Base-by-base conservation (phyloP, 2,329 filamentous ascomycete genomes). In the Knoxdaviesia proteae region DNA sequence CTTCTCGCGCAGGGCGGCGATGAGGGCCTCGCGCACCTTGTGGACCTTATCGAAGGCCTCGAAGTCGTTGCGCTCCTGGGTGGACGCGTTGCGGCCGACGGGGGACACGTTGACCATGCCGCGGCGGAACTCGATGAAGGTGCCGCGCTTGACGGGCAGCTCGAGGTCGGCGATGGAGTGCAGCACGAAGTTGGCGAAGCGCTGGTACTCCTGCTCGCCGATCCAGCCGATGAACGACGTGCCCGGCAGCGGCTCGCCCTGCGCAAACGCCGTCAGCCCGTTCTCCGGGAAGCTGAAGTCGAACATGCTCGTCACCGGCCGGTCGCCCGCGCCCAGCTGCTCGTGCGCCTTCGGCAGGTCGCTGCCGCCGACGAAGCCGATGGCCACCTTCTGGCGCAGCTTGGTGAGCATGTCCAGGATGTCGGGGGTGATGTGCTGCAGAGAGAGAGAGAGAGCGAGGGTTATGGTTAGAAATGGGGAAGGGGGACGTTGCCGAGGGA, bases 201-300 rank as follows among this genome's bases (percentile, higher is more conserved):
- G 65, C 69, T 88, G 84, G 68, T 87, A 90, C 53, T 70, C 69
- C 20, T 66, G 65, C 69, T 98, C 87, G 49, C 90, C 90, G 49
- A 96, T 69, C 78, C 79, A 93, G 52, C 74, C 61, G 65, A 96
- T 94, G 73, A 96, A 98, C 63, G 74, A 84, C 62, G 80, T 80
- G 54, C 75, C 77, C 1, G 78, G 68, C 45, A 96, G 74, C 44
- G 72, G 69, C 58, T 77, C 62, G 53, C 88, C 90, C 54, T 87
- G 64, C 56, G 86, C 84, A 69, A 72, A 93, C 38, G 88, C 90
- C 2, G 82, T 92, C 51, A 98, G 74, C 7, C 90, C 90, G 64
- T 98, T 98, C 67, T 98, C 90, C 46, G 86, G 69, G 66, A 98
- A 98, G 73, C 81, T 90, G 66, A 84, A 98, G 68, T 98, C 90